Evolutionary conservation across 305 asterid genomes (phyloP), one percentile per base, ranked within the genome.

Genomic region (Fraxinus platypoda): DNA sequence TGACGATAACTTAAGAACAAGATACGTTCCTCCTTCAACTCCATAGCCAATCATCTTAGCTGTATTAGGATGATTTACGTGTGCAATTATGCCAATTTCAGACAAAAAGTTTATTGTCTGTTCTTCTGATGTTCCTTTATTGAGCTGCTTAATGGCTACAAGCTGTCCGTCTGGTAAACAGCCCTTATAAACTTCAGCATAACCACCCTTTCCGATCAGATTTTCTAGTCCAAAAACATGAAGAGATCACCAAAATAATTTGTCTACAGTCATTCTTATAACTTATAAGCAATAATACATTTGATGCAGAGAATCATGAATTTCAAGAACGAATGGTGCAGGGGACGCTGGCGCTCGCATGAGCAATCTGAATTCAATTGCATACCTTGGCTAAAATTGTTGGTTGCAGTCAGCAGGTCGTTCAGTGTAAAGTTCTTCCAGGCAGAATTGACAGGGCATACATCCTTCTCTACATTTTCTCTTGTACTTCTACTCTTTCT

Each of bases 1-100:
- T 37, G 94, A 78, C 19, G 94, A 91, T 74, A 93, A 79, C 78
- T 93, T 85, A 28, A 93, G 93, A 77, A 93, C 84, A 4, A 93
- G 92, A 75, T 74, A 88, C 1, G 88, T 83, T n/a, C 97, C 95
- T 74, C 97, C 94, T 81, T 93, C 92, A 70, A 89, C 92, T 77
- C 95, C 97, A 86, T 89, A 93, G 33, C 97, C 97, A 83, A 93
- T 78, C 97, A 93, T 87, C 86, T 86, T 90, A 12, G 95, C 94
- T 26, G 95, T 91, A 80, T 93, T 93, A 11, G 90, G 94, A 89
- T 93, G 97, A 76, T 90, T 80, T 34, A 93, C 88, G 76, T 93
- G 95, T 49, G 95, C 95, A 62, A 93, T 90, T 19, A 90, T 93
- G 35, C 97, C 97, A 78, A 93, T 82, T 82, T 93, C 97, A 1